Evolutionary conservation across 345 rosid genomes (phyloP).

Genomic region (Pugionium dolabratum): DNA sequence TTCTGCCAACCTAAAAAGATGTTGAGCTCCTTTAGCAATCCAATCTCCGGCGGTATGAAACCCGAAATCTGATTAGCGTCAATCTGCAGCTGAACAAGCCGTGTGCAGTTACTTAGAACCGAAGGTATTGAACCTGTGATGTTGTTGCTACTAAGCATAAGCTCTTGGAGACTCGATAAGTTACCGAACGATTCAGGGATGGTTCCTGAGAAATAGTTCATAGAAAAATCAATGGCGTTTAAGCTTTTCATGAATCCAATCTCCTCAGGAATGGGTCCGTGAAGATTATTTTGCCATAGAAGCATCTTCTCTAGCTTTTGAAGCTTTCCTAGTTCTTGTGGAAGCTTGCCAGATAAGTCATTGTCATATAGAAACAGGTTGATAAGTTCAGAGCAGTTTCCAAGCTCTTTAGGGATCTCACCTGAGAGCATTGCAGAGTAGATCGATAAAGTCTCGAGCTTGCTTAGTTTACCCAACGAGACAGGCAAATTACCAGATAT

Average conservation of each 20-base stretch:
- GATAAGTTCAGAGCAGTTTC: slow-evolving; percentile 69
- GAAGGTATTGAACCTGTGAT: slow-evolving; percentile 79
- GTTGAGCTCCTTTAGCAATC: slow-evolving; percentile 58
- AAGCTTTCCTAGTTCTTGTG: slow-evolving; percentile 58
- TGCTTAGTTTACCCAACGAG: slow-evolving; percentile 68
- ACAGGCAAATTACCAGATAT: slow-evolving; percentile 67
- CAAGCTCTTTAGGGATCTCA: slow-evolving; percentile 62
- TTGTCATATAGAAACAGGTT: slow-evolving; percentile 74
- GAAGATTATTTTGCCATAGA: slow-evolving; percentile 72
- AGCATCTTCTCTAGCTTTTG: slow-evolving; percentile 61
- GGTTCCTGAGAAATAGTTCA: slow-evolving; percentile 72
- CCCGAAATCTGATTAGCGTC: slow-evolving; percentile 79
- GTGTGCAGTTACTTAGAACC: slow-evolving; percentile 58
- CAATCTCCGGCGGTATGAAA: slow-evolving; percentile 67
- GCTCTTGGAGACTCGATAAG: slow-evolving; percentile 65
- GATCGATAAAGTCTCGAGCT: slow-evolving; percentile 61
- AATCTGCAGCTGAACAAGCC: slow-evolving; percentile 71
- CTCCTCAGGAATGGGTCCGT: slow-evolving; percentile 69
- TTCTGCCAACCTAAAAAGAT: slow-evolving; percentile 85
- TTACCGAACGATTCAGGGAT: slow-evolving; percentile 68
- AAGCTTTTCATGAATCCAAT: slow-evolving; percentile 73
- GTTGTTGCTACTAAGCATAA: slow-evolving; percentile 84
- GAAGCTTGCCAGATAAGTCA: slow-evolving; percentile 67
- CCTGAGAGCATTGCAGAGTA: slow-evolving; percentile 74
- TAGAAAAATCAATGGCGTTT: slow-evolving; percentile 67